Evolutionary conservation across 495 filamentous ascomycete species (phyloP).

Genomic region (Tricharina praecox): DNA sequence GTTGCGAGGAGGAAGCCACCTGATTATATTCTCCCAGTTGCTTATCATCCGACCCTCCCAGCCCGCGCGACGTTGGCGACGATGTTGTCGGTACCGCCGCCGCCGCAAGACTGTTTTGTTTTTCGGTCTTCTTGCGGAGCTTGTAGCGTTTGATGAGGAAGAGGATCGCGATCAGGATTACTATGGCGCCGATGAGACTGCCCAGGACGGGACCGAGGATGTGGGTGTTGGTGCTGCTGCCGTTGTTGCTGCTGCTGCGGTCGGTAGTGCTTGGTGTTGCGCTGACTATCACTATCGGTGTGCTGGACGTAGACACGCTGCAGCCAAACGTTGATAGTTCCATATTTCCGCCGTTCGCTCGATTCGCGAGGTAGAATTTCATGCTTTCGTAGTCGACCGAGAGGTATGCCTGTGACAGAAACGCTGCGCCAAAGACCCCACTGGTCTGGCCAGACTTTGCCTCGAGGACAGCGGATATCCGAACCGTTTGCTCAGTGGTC

Average conservation of each 20-base stretch:
- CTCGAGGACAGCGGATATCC: background rate
- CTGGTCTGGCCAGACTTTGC: background rate
- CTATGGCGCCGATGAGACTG: background rate
- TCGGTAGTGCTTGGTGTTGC: background rate
- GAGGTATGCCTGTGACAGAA: constrained; percentile 21
- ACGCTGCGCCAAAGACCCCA: constrained; percentile 13
- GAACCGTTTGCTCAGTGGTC: background rate
- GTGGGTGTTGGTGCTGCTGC: background rate
- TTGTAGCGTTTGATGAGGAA: background rate
- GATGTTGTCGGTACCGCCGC: no score
- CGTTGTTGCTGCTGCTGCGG: no score
- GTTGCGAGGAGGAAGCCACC: background rate
- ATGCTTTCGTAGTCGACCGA: constrained; percentile 14
- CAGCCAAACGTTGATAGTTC: background rate
- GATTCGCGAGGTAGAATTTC: constrained; percentile 9
- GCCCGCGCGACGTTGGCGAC: background rate
- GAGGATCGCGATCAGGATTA: background rate
- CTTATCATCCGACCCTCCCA: no score
- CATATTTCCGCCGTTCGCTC: background rate
- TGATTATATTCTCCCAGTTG: background rate
- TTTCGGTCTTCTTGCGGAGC: background rate
- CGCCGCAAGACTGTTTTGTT: no score
- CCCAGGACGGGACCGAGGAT: background rate
- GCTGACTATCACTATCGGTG: no score
- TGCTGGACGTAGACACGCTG: background rate